These are phyloP conservation scores for Noccaea caerulescens DNA, from an alignment of 345 rosid genomes.

Conservation along the genomic window DNA sequence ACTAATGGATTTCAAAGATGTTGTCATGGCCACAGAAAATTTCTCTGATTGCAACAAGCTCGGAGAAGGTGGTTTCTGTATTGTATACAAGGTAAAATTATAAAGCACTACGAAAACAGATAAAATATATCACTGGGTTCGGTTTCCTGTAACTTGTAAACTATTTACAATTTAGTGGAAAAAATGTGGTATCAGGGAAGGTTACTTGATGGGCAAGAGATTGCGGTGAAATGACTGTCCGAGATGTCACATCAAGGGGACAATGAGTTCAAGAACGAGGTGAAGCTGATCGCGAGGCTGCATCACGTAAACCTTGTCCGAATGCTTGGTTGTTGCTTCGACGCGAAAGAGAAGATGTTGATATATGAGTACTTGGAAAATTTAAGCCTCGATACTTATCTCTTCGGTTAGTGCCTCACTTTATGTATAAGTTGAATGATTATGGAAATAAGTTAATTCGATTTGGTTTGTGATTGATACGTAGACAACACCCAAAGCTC, in stretches of 20 bases:
- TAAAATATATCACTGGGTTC: no score
- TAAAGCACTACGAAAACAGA: no score
- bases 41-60: neutral
- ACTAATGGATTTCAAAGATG: neutral
- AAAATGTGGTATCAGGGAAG: constrained; percentile 47
- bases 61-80: neutral
- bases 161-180: no score
- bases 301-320: constrained; percentile 81
- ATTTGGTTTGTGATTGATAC: neutral
- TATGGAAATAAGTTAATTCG: no score
- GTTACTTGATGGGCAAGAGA: constrained; percentile 58
- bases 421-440: neutral
- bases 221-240: constrained; percentile 83
- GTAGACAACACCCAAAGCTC: neutral
- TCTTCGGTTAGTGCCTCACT: constrained; percentile 56
- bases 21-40: neutral
- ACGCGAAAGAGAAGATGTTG: constrained; percentile 68
- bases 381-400: constrained; percentile 63
- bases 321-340: constrained; percentile 64
- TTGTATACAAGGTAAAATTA: neutral
- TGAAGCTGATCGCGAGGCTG: constrained; percentile 73
- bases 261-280: constrained; percentile 84
- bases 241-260: constrained; percentile 63
- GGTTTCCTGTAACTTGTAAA: no score
- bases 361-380: constrained; percentile 80